Percentiles rank a stretch among this genome's conserved stretches.
phyloP scores from a whole-genome alignment of 2,329 filamentous ascomycete species.

The Fusarium pininemorale region DNA sequence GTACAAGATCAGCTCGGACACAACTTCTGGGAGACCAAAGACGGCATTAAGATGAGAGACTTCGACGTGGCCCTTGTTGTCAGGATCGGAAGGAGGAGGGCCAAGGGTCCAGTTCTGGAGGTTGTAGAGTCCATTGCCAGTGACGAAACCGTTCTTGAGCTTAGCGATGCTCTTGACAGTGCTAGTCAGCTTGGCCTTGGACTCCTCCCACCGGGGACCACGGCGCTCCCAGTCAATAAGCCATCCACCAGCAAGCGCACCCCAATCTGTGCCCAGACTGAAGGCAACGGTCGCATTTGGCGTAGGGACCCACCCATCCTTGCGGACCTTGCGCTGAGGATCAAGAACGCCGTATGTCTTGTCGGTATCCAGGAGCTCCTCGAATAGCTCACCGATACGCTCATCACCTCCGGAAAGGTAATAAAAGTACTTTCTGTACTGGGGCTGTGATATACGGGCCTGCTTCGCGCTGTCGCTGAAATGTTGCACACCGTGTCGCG shows the following conservation, averaged over 20 bases:
- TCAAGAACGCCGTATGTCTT: slow-evolving; percentile 63
- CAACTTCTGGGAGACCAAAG: slow-evolving; percentile 67
- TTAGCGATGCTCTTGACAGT: slow-evolving; percentile 61
- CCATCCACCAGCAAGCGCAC: slow-evolving; percentile 64
- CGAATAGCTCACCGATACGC: slow-evolving; percentile 63
- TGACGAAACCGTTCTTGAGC: slow-evolving; percentile 68
- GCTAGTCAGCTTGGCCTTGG: slow-evolving; percentile 58
- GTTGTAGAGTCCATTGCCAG: slow-evolving; percentile 63
- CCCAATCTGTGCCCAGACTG: slow-evolving; percentile 68
- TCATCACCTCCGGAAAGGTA: slow-evolving; percentile 69
- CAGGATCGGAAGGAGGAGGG: slow-evolving; percentile 61
- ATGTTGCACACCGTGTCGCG: slow-evolving; percentile 70
- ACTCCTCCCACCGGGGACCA: slow-evolving; percentile 62
- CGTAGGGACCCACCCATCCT: slow-evolving; percentile 58
- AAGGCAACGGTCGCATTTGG: slow-evolving; percentile 56
- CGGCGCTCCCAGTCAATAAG: slow-evolving; percentile 68
- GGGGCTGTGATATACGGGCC: slow-evolving; percentile 64
- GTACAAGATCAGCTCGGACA: slow-evolving; percentile 64
- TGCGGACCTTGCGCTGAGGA: slow-evolving; percentile 66
- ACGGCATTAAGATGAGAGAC: slow-evolving; percentile 66
- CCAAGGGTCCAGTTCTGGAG: slow-evolving; percentile 58
- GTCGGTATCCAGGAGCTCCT: slow-evolving; percentile 61
- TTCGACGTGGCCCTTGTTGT: slow-evolving; percentile 60
- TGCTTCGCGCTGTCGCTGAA: slow-evolving; percentile 70
- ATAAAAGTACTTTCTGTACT: slow-evolving; percentile 64